Conservation (phyloP, 495 filamentous ascomycete genomes). For the Venustampulla echinocandica region DNA sequence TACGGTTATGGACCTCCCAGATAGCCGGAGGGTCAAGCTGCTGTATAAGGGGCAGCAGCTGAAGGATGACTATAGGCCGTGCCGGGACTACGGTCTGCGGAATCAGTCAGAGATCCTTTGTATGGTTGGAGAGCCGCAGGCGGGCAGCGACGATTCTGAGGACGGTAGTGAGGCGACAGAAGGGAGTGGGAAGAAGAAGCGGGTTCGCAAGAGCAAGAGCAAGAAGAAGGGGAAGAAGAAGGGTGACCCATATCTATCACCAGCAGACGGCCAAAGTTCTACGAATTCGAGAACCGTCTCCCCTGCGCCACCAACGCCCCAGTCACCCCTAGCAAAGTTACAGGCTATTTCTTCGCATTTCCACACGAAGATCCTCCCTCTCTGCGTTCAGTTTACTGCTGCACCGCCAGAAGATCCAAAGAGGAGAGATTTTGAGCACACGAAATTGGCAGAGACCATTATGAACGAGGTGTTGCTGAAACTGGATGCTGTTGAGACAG, state of each 20-base stretch:
- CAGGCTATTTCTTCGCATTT: constrained; percentile 59
- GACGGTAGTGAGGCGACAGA: constrained; percentile 26
- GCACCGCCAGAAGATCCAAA: constrained; percentile 61
- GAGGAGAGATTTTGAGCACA: constrained; percentile 67
- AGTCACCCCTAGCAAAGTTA: constrained; percentile 60
- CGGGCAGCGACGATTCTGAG: constrained; percentile 24
- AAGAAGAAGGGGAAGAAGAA: constrained; percentile 31
- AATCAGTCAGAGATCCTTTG: constrained; percentile 69
- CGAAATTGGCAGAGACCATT: constrained; percentile 73
- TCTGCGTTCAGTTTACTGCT: constrained; percentile 53
- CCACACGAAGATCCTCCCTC: constrained; percentile 54
- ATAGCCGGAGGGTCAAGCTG: constrained; percentile 58
- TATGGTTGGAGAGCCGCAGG: constrained; percentile 42
- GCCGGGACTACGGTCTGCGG: constrained; percentile 68
- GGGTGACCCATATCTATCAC: constrained; percentile 15
- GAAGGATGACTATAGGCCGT: constrained; percentile 53
- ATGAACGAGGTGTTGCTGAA: constrained; percentile 77
- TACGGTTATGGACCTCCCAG: constrained; percentile 49
- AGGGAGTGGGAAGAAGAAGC: constrained; percentile 34
- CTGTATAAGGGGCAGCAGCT: constrained; percentile 77
- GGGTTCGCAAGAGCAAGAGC: constrained; percentile 36
- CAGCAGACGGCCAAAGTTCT: constrained; percentile 14
- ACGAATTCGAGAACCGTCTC: constrained; percentile 23
- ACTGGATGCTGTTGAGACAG: constrained; percentile 72
- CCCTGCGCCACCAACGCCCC: constrained; percentile 27